Base-by-base conservation (phyloP, 495 filamentous ascomycete genomes). In the Podospora appendiculata region DNA sequence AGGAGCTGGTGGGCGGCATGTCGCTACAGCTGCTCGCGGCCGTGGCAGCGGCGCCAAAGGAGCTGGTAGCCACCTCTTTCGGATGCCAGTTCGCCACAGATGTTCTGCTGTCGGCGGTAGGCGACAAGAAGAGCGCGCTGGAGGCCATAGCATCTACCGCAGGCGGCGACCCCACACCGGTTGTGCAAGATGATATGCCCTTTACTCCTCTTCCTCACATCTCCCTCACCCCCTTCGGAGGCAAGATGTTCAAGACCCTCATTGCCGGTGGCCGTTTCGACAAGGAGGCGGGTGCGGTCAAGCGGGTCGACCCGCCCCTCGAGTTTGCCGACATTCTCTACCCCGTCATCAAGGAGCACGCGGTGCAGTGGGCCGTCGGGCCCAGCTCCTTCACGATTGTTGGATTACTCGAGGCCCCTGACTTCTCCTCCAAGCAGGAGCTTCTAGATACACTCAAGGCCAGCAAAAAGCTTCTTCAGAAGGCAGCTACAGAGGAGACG, bases 161-260 rank as follows among this genome's bases (percentile, higher is more conserved):
- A 13, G 77, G 73, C 46, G 82, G 82, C 46, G 73, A 88, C 58
- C 79, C 85, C 16, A 78, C 77, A 25, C 65, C 61, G 18, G 52
- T 46, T 0, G 53, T 58, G 39, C 62, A 71, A 8, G 67, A 63
- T 40, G 63, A 68, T 13, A 63, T 71, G 42, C 76, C 79, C 6
- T 60, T 50, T 41, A 47, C 54, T n/a, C 55, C 65, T 0, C 57
- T 53, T 4, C 63, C 66, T 1, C 84, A 88, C 60, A 71, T 84
- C 44, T 78, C 76, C 19, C 68, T 73, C 48, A 77, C 78, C 0
- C 71, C 89, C 3, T 77, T 80, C 51, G 85, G 83, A 2, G 88
- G 89, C n/a, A 82, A 87, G 46, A 86, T 96, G 83, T 79, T 95
- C 54, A 96, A 95, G 70, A 84, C 84, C 0, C 78, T 99, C 1